phyloP scores from a whole-genome alignment of 306 rosid genomes.

The Dryas octopetala region DNA sequence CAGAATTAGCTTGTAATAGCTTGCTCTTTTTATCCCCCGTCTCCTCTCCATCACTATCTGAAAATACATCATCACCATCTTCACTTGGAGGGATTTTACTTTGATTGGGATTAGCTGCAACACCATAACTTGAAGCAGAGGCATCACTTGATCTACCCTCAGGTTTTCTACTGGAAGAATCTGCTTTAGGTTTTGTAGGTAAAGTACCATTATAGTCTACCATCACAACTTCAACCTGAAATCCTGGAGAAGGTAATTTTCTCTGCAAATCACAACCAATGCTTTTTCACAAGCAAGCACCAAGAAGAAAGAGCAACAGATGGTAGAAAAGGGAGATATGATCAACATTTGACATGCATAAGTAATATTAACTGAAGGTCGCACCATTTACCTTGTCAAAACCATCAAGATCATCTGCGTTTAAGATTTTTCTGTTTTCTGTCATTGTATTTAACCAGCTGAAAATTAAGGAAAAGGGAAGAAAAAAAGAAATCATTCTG shows the following conservation, averaged over 20 bases:
- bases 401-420: constrained; percentile 72
- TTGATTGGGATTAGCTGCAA: constrained; percentile 35
- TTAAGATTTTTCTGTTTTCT: constrained; percentile 59
- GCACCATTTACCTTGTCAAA: constrained; percentile 69
- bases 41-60: constrained; percentile 85
- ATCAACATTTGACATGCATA: not conserved
- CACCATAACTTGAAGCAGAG: constrained; percentile 30
- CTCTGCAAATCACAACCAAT: constrained; percentile 52
- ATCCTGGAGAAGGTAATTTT: constrained; percentile 81
- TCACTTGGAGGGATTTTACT: constrained; percentile 38
- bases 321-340: not conserved
- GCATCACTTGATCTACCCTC: constrained; percentile 32
- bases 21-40: constrained; percentile 26
- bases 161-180: constrained; percentile 48
- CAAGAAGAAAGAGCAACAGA: constrained; percentile 16
- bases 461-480: constrained; percentile 25
- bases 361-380: constrained; percentile 9
- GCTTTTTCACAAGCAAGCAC: constrained; percentile 17
- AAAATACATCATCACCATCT: constrained; percentile 76
- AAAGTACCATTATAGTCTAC: constrained; percentile 62
- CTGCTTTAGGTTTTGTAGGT: constrained; percentile 41
- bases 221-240: constrained; percentile 84
- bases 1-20: constrained; percentile 23
- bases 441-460: constrained; percentile 91
- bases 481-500: constrained; percentile 19